phyloP scores from a whole-genome alignment of 2,329 filamentous ascomycete species.

The Venturia carpophila region DNA sequence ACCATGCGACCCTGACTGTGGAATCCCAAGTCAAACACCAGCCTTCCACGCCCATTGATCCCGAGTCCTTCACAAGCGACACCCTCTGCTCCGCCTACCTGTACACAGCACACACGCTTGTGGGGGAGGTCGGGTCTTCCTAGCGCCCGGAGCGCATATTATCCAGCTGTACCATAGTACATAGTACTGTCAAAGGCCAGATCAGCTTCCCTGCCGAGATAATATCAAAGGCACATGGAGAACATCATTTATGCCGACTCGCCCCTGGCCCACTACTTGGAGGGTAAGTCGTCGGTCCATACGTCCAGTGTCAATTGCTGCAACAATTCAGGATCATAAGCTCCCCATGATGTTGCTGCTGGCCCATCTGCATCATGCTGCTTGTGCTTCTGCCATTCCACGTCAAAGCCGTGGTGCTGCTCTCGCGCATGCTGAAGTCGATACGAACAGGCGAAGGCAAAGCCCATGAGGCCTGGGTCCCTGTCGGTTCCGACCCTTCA shows the following conservation, averaged over 20 bases:
- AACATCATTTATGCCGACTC: conserved; percentile 78
- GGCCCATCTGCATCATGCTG: conserved; percentile 17
- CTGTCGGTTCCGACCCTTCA: background rate
- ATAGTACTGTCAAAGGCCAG: background rate
- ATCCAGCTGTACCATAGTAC: background rate
- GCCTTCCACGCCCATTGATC: background rate
- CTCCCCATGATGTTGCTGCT: conserved; percentile 17
- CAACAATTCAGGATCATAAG: background rate
- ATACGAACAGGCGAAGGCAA: conserved; percentile 14
- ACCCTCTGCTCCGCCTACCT: background rate
- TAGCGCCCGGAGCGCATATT: background rate
- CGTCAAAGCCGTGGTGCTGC: conserved; percentile 16
- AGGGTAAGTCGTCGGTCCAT: conserved; percentile 51
- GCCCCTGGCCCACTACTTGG: conserved; percentile 80
- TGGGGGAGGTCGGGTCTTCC: background rate
- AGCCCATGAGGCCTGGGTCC: conserved; percentile 16
- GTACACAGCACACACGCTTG: too few relatives aligned
- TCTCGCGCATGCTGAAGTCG: conserved; percentile 15
- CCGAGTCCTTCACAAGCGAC: background rate
- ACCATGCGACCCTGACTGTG: background rate
- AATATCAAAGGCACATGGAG: conserved; percentile 55
- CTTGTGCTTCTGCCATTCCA: conserved; percentile 19
- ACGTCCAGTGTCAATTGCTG: conserved; percentile 14
- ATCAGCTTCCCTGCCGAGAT: conserved; percentile 6
- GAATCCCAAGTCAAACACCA: background rate